A percentile compares a stretch with the other conserved stretches of the same genome.
phyloP scores from a whole-genome alignment of 768 basidiomycete genomes.

The Mycena chlorophos region DNA sequence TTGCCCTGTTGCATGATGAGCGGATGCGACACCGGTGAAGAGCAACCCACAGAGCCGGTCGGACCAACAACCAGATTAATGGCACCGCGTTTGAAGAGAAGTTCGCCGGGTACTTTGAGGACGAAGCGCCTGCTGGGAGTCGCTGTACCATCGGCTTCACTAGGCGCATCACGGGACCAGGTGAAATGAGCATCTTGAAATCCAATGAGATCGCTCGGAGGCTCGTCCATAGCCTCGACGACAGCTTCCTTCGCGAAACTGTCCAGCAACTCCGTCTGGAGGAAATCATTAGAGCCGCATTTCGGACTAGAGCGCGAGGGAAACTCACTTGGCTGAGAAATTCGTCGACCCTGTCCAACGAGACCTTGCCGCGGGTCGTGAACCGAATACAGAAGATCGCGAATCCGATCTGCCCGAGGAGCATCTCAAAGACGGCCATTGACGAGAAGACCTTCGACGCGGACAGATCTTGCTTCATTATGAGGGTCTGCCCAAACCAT shows the following conservation, averaged over 20 bases:
- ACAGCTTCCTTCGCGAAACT: constrained; percentile 29
- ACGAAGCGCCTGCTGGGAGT: constrained; percentile 49
- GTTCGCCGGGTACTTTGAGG: constrained; percentile 49
- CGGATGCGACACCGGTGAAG: background rate
- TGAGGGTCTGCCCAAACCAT: constrained; percentile 32
- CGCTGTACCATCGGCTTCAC: constrained; percentile 1
- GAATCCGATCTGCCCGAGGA: constrained; percentile 52
- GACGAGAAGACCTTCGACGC: constrained; percentile 50
- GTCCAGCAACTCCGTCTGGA: constrained; percentile 51
- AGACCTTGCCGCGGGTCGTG: constrained; percentile 53
- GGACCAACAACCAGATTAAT: constrained; percentile 63
- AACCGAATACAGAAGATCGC: constrained; percentile 29
- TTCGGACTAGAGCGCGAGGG: background rate
- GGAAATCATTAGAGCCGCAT: background rate
- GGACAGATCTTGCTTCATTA: constrained; percentile 42
- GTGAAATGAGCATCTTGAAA: constrained; percentile 56
- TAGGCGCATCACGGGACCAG: constrained; percentile 44
- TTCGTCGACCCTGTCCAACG: constrained; percentile 52
- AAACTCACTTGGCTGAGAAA: constrained; percentile 39
- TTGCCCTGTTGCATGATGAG: constrained; percentile 50
- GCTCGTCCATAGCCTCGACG: background rate
- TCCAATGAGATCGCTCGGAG: constrained; percentile 39
- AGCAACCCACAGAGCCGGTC: constrained; percentile 38
- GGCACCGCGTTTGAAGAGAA: constrained; percentile 51
- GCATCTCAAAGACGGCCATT: constrained; percentile 61